phyloP scores from a whole-genome alignment of 2,329 filamentous ascomycete genomes.

The Nigrograna mackinnonii region DNA sequence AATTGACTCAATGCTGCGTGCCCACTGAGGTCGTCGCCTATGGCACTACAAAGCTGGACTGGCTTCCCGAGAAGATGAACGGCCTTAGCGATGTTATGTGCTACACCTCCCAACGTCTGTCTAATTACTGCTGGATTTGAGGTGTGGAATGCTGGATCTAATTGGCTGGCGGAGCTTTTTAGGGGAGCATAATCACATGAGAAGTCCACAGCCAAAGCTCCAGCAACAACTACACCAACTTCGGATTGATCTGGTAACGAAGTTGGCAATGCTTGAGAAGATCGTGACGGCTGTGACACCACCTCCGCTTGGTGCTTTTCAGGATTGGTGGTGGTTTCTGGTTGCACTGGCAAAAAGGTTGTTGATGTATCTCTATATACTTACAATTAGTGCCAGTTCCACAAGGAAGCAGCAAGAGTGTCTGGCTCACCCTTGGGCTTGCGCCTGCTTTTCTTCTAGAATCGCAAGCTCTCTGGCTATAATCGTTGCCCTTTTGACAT shows the following conservation, averaged over 20 bases:
- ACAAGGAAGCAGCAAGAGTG: slow-evolving; percentile 27
- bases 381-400: slow-evolving; percentile 41
- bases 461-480: slow-evolving; percentile 66
- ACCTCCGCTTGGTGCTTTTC: too few species aligned
- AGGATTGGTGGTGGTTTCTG: slow-evolving; percentile 7
- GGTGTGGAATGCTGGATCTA: slow-evolving; percentile 65
- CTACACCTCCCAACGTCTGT: slow-evolving; percentile 88
- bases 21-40: slow-evolving; percentile 80
- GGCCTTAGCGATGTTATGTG: slow-evolving; percentile 87
- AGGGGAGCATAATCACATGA: slow-evolving; percentile 75
- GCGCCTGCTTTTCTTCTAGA: slow-evolving; percentile 48
- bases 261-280: slow-evolving; percentile 11
- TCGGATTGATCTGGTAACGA: too few species aligned
- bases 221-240: slow-evolving; percentile 82
- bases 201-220: slow-evolving; percentile 86
- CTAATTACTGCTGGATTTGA: slow-evolving; percentile 84
- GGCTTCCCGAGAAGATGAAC: slow-evolving; percentile 69
- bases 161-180: slow-evolving; percentile 38
- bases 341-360: slow-evolving; percentile 4
- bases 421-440: slow-evolving; percentile 42
- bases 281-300: slow-evolving; percentile 7
- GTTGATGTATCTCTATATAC: slow-evolving; percentile 29
- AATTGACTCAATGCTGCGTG: slow-evolving; percentile 72
- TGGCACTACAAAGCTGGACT: slow-evolving; percentile 77
- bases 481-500: slow-evolving; percentile 66